phyloP scores from a whole-genome alignment of 2,329 filamentous ascomycete species.

The Verticillium nubilum region DNA sequence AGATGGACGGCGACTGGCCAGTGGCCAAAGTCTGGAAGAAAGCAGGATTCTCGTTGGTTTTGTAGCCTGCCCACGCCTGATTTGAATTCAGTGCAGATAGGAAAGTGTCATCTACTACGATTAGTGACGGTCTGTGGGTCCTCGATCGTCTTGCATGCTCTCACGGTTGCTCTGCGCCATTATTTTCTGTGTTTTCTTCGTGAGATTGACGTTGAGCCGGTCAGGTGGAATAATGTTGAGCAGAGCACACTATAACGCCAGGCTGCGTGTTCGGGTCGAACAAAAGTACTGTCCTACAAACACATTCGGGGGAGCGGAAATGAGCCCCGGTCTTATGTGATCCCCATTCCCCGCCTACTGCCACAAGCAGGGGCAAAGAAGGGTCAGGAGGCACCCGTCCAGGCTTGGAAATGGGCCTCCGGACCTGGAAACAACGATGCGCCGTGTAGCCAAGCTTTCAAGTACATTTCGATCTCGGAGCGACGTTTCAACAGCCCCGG shows the following conservation, averaged over 20 bases:
- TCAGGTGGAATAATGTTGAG: not conserved
- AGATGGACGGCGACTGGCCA: conserved; percentile 61
- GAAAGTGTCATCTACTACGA: conserved; percentile 47
- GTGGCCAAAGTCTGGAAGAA: conserved; percentile 64
- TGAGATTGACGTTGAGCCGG: no score
- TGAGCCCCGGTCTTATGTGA: not conserved
- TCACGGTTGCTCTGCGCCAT: conserved; percentile 11
- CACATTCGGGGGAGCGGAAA: not conserved
- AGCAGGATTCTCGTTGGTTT: conserved; percentile 58
- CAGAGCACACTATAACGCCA: not conserved
- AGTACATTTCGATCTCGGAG: no score
- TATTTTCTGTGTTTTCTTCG: not conserved
- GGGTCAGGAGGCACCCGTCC: no score
- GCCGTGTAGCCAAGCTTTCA: no score
- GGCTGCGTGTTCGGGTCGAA: not conserved
- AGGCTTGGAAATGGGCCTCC: no score
- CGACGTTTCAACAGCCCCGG: no score
- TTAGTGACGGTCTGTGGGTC: not conserved
- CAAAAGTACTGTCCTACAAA: not conserved
- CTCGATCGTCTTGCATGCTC: not conserved
- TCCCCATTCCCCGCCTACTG: no score
- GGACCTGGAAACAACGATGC: no score
- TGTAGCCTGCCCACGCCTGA: conserved; percentile 63
- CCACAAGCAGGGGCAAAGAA: no score
- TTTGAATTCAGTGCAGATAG: conserved; percentile 62